Conservation (phyloP, 1,284 basidiomycete genomes). For the Naganishia sp. region DNA sequence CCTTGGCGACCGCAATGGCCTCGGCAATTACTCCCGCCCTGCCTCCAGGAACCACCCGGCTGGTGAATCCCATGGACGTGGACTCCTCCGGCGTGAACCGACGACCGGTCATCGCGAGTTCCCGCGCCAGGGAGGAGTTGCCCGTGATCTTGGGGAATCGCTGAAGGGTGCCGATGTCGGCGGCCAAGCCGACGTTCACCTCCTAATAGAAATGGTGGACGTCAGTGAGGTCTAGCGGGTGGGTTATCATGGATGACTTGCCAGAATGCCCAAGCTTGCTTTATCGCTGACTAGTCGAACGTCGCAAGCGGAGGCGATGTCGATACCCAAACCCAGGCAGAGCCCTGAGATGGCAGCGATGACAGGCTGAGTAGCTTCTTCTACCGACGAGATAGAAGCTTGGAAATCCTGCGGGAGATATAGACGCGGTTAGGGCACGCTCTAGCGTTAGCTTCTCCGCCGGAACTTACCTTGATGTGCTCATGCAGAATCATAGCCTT, state of each 20-base stretch:
- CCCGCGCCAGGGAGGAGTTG: slow-evolving; percentile 74
- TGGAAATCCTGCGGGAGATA: slow-evolving; percentile 62
- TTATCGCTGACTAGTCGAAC: slow-evolving; percentile 71
- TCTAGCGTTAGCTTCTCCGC: not conserved
- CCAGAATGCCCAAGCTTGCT: slow-evolving; percentile 60
- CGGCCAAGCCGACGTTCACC: slow-evolving; percentile 84
- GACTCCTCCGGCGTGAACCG: slow-evolving; percentile 73
- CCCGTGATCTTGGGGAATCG: slow-evolving; percentile 78
- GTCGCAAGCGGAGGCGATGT: slow-evolving; percentile 79
- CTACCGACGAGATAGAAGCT: slow-evolving; percentile 67
- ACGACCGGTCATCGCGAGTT: slow-evolving; percentile 77
- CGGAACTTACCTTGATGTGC: slow-evolving; percentile 56
- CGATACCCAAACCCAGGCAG: slow-evolving; percentile 66
- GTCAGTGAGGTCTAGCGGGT: not conserved
- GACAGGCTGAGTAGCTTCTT: slow-evolving; percentile 76
- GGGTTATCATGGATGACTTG: slow-evolving; percentile 1
- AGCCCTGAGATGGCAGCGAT: slow-evolving; percentile 79
- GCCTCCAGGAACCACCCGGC: slow-evolving; percentile 69
- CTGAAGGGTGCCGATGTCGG: slow-evolving; percentile 87
- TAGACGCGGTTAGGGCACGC: not conserved
- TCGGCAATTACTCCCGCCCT: slow-evolving; percentile 57
- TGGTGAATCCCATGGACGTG: slow-evolving; percentile 71
- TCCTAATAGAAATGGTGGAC: slow-evolving; percentile 60
- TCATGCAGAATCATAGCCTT: slow-evolving; percentile 53
- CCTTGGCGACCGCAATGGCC: slow-evolving; percentile 67